These are phyloP conservation scores for Boechera divaricarpa DNA, from an alignment of 345 rosid species.

Conservation along the genomic window DNA sequence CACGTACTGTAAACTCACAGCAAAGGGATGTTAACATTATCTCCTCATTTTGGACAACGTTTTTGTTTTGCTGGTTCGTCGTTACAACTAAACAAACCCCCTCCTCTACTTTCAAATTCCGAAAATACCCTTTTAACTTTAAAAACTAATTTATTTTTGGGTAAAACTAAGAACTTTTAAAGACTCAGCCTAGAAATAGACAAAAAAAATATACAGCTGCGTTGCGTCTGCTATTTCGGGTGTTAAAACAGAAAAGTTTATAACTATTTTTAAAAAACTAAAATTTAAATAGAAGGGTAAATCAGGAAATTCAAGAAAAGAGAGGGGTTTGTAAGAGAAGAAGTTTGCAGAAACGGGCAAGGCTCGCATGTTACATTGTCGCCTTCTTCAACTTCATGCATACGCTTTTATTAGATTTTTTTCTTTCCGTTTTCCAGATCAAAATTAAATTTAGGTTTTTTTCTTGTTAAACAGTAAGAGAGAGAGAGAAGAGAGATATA, in stretches of 20 bases:
- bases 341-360: constrained; percentile 68
- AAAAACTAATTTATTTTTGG: neutral
- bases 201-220: neutral
- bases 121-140: constrained; percentile 25
- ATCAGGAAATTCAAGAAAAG: constrained; percentile 33
- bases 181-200: constrained; percentile 17
- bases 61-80: constrained; percentile 41
- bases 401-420: constrained; percentile 58
- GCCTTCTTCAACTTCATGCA: constrained; percentile 60
- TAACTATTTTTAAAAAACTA: constrained; percentile 17
- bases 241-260: neutral
- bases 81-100: constrained; percentile 57
- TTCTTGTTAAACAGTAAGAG: constrained; percentile 37
- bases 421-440: constrained; percentile 44
- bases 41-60: constrained; percentile 33
- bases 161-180: neutral
- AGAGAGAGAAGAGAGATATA: constrained; percentile 2
- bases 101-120: constrained; percentile 3
- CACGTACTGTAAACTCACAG: constrained; percentile 45
- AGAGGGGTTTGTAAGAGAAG: constrained; percentile 4
- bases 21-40: constrained; percentile 34
- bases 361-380: constrained; percentile 84
- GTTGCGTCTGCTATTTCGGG: constrained; percentile 12
- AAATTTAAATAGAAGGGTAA: constrained; percentile 47
- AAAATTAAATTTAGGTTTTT: constrained; percentile 12